Evolutionary conservation across 179 eudicot genomes (phyloP).

Genomic region (Silene coronaria): DNA sequence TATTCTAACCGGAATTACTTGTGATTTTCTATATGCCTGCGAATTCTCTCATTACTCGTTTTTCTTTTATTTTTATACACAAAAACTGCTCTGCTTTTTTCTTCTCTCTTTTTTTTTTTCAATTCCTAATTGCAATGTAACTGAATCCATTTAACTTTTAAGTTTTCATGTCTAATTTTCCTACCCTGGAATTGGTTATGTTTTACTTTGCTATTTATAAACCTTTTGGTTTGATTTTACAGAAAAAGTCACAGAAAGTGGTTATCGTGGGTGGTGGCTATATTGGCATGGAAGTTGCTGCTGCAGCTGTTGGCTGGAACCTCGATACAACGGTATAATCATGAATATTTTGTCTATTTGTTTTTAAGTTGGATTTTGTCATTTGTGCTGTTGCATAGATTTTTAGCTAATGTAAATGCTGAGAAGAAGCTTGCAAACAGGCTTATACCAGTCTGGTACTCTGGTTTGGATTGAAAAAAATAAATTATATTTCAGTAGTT

Average conservation of each 20-base stretch:
- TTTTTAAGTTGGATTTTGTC: not conserved
- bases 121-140: not conserved
- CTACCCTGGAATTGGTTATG: not conserved
- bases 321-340: constrained; percentile 81
- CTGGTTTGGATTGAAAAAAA: not conserved
- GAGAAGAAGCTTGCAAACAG: not conserved
- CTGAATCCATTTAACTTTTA: not conserved
- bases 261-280: constrained; percentile 98
- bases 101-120: not conserved
- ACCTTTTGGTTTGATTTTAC: constrained; percentile 22
- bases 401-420: not conserved
- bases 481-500: not conserved
- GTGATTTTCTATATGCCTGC: not conserved
- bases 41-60: not conserved
- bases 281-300: constrained; percentile 99
- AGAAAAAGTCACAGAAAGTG: constrained; percentile 79
- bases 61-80: not conserved
- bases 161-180: not conserved
- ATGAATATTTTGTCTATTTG: not conserved
- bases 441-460: not conserved
- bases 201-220: not conserved
- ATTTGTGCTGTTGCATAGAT: not conserved
- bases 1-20: not conserved
- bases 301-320: constrained; percentile 91
- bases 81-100: not conserved